Base-by-base conservation (phyloP, 2,329 filamentous ascomycete species). In the Simplicillium sp. region DNA sequence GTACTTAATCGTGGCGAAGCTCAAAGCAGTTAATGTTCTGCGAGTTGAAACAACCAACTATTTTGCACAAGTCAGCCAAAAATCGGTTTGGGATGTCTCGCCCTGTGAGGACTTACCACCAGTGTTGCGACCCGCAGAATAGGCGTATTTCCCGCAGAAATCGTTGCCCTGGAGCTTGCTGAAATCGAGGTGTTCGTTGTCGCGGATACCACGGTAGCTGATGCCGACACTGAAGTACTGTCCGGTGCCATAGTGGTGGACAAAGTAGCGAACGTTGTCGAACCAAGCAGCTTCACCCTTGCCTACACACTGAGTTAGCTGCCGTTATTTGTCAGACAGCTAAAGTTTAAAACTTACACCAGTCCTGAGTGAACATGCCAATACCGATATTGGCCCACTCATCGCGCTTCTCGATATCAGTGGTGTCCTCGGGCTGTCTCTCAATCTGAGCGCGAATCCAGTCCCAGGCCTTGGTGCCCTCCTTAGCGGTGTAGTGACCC, bases 361-460 rank as follows among this genome's bases (percentile, higher is more conserved):
- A 42, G 15, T 50, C 48, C 28, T 48, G 34, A 25, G 20, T 25
- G 20, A 25, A 25, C 20, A 25, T 25, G 9, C 48, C 45, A 29
- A 47, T 46, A 7, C 48, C 44, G 17, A 50, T 47, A 38, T 44
- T 50, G 13, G 46, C 46, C 20, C 31, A 48, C 4, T 38, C 43
- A 29, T 47, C 41, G 6, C 43, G 39, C 45, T 49, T 49, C 8
- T 43, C 39, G 7, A 50, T 46, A 31, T 48, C 46, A 25, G 20
- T 25, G 20, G 20, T 25, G 9, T 25, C 20, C 20, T 25, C 20
- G 20, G 20, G 20, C 20, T 25, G 20, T 25, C 20, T 25, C 20
- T 25, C 20, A 31, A 47, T 46, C 42, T 48, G 49, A 28, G 47
- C 47, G 17, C 46, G 41, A 31, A 51, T 51, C 47, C 46, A 51